Evolutionary conservation across 176 grass and related monocot species (phyloP).

Genomic region (Themeda triandra): DNA sequence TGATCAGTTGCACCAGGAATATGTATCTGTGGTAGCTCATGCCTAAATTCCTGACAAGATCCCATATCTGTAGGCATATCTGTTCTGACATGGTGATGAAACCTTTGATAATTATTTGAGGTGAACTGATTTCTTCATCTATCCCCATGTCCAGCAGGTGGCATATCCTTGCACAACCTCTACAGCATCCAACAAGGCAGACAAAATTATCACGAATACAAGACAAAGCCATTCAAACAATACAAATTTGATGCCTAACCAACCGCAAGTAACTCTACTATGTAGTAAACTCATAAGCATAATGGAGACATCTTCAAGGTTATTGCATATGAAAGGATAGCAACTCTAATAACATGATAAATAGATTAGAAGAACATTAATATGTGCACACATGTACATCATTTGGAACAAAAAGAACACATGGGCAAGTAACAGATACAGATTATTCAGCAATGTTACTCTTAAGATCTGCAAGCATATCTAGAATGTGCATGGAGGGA

Average conservation of each 20-base stretch:
- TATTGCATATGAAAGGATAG: constrained; percentile 6
- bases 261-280: neutral
- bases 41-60: constrained; percentile 34
- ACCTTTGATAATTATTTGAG: constrained; percentile 39
- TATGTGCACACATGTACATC: neutral
- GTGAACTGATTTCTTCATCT: constrained; percentile 38
- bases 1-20: constrained; percentile 36
- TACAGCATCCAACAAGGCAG: constrained; percentile 35
- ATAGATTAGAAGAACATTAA: neutral
- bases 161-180: constrained; percentile 47
- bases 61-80: constrained; percentile 35
- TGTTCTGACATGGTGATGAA: constrained; percentile 17
- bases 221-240: neutral
- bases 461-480: constrained; percentile 15
- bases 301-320: constrained; percentile 2
- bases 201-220: constrained; percentile 18
- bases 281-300: constrained; percentile 9
- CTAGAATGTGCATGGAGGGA: constrained; percentile 15
- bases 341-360: neutral
- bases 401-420: constrained; percentile 18
- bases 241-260: constrained; percentile 3
- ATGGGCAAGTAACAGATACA: neutral
- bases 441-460: constrained; percentile 12
- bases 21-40: constrained; percentile 31
- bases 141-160: constrained; percentile 36